A percentile compares a stretch with the other conserved stretches of the same genome.
These are phyloP conservation scores for Cordyceps militaris DNA, from an alignment of 2,329 filamentous ascomycete species.

Conservation along the genomic window DNA sequence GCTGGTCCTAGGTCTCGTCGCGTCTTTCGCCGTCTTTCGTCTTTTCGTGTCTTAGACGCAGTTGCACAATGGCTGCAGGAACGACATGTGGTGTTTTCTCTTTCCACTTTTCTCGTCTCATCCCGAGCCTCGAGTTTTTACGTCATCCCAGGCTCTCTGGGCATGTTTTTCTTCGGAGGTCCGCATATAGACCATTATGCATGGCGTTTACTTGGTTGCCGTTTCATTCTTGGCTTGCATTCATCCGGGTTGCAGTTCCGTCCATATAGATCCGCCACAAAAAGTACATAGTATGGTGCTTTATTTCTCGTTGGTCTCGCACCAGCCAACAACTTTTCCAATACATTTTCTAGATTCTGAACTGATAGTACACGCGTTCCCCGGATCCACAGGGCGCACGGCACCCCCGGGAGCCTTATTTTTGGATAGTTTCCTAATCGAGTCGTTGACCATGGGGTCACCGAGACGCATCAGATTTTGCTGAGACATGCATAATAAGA, in stretches of 20 bases:
- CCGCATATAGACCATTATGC: conserved; percentile 6
- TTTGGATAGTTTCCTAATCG: conserved; percentile 2
- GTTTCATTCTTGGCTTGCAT: background rate
- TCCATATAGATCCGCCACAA: background rate
- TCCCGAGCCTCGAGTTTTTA: background rate
- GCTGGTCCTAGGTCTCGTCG: conserved; percentile 15
- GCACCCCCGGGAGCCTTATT: background rate
- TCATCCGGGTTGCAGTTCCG: background rate
- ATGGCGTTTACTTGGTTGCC: conserved; percentile 1
- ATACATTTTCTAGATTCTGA: background rate
- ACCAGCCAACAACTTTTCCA: background rate
- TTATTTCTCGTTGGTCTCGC: background rate
- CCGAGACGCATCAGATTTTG: background rate
- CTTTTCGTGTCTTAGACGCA: background rate
- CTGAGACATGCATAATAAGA: no score
- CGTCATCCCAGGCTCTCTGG: background rate
- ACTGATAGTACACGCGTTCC: background rate
- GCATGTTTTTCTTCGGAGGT: background rate
- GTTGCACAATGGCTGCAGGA: background rate
- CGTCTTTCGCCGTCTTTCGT: conserved; percentile 7
- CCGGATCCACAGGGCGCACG: background rate
- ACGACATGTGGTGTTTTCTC: background rate
- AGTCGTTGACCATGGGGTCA: background rate
- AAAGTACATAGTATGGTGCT: conserved; percentile 9
- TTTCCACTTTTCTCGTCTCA: background rate